Evolutionary conservation across 768 basidiomycete species (phyloP).

Genomic region (Lactarius pseudohatsudake): DNA sequence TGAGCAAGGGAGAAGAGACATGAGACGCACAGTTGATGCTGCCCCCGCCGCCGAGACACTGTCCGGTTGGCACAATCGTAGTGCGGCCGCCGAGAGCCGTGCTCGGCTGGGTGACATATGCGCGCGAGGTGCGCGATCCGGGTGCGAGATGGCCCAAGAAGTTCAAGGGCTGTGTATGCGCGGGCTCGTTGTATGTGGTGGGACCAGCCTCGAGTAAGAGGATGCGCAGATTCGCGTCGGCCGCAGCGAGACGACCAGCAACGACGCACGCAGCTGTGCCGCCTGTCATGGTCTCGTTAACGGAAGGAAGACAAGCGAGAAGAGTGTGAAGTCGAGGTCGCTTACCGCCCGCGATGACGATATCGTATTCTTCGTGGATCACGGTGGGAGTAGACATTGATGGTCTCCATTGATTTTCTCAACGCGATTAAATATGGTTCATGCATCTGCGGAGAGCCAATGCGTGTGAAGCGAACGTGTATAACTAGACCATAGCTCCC

Average conservation of each 20-base stretch:
- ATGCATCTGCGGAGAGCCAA: background rate
- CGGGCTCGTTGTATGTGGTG: slow-evolving; percentile 45
- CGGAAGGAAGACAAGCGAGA: background rate
- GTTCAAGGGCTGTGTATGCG: slow-evolving; percentile 54
- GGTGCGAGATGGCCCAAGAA: slow-evolving; percentile 45
- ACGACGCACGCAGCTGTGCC: slow-evolving; percentile 56
- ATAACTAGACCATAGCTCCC: background rate
- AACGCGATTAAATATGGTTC: background rate
- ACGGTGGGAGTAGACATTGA: slow-evolving; percentile 7
- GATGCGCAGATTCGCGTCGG: slow-evolving; percentile 54
- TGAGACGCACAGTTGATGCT: slow-evolving; percentile 52
- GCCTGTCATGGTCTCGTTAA: slow-evolving; percentile 29
- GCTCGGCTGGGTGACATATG: slow-evolving; percentile 42
- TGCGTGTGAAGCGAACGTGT: background rate
- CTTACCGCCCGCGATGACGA: slow-evolving; percentile 59
- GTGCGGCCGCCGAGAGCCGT: slow-evolving; percentile 46
- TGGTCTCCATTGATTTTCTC: background rate
- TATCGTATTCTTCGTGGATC: slow-evolving; percentile 39
- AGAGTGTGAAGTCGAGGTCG: background rate
- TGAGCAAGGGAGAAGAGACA: background rate
- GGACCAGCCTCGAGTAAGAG: slow-evolving; percentile 61
- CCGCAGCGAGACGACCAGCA: slow-evolving; percentile 54
- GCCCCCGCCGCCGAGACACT: slow-evolving; percentile 62
- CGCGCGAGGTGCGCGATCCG: slow-evolving; percentile 43
- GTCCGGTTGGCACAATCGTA: slow-evolving; percentile 44